phyloP scores from a whole-genome alignment of 768 basidiomycete species.

The Mycena belliarum region DNA sequence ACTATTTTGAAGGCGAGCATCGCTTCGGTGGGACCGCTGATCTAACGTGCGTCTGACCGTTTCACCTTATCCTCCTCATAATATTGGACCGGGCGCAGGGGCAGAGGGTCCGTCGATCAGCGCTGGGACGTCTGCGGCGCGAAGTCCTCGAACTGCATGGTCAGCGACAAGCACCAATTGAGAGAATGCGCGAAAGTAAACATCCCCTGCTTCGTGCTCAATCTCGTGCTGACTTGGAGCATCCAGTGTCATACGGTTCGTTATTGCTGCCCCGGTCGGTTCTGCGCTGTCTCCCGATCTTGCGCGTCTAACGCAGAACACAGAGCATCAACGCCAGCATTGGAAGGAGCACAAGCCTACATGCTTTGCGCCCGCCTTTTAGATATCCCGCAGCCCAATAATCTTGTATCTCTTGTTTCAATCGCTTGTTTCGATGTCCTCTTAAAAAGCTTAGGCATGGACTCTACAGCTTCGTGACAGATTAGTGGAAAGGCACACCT shows the following conservation, averaged over 20 bases:
- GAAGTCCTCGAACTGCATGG: slow-evolving; percentile 11
- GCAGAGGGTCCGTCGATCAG: background rate
- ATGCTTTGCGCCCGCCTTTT: slow-evolving; percentile 8
- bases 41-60: slow-evolving; percentile 11
- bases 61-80: background rate
- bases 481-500: too few relatives aligned
- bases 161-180: slow-evolving; percentile 4
- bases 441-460: too few relatives aligned
- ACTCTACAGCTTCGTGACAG: too few relatives aligned
- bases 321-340: slow-evolving; percentile 11
- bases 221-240: background rate
- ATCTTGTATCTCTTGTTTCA: too few relatives aligned
- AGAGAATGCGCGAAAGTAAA: slow-evolving; percentile 11
- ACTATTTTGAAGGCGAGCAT: slow-evolving; percentile 16
- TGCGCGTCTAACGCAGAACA: background rate
- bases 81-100: background rate
- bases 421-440: too few relatives aligned
- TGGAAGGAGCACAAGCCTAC: slow-evolving; percentile 18
- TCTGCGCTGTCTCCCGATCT: background rate
- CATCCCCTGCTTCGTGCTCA: background rate
- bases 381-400: too few relatives aligned
- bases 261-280: slow-evolving; percentile 14
- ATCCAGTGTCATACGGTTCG: slow-evolving; percentile 15
- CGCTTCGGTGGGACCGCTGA: slow-evolving; percentile 11
- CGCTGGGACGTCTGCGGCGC: slow-evolving; percentile 19